Base-by-base conservation (phyloP, 2,329 filamentous ascomycete species). In the Rutstroemia sp. region DNA sequence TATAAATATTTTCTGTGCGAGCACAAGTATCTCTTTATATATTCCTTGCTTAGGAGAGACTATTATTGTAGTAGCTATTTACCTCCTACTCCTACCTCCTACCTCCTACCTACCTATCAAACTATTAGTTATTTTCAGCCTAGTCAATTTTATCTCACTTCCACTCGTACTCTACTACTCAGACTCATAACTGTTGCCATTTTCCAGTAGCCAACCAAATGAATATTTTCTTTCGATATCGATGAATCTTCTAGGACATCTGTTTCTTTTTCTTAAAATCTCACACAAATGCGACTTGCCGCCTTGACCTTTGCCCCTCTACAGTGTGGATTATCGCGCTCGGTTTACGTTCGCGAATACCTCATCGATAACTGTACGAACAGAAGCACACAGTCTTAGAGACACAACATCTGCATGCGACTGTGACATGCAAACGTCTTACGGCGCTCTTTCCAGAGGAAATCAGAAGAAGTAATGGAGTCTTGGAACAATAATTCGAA, bases 401-500 rank as follows among this genome's bases (percentile, higher is more conserved):
- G 30, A 52, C 54, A 59, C 58, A 49, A 23, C 52, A 48, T 48
- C 64, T 67, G 64, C 65, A 67, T 66, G 64, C 60, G 59, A 64
- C 58, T 57, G 57, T 57, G 57, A 62, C 56, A 17, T 27, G 52
- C 50, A 48, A 54, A 49, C 9, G 39, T 34, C 48, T 46, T 21
- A 49, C 21, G 45, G 38, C 21, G 12, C 48, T n/a, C 27, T 9
- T 37, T 23, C 23, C 27, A 49, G 39, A 49, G 44, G 45, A 41
- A 34, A 54, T 42, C 62, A 59, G 51, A 60, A 56, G 55, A 48
- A 57, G 58, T 51, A 21, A 73, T 73, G 72, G 68, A 66, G 38
- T 68, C 70, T 55, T 68, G 67, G 63, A 67, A 69, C 51, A 49
- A 42, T 65, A 68, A 19, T 50, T 42, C 62, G 56, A 68, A 70